A percentile compares a stretch with the other conserved stretches of the same genome.
Conservation (phyloP, 164 flowering plant species). For the Stephania cephalantha region DNA sequence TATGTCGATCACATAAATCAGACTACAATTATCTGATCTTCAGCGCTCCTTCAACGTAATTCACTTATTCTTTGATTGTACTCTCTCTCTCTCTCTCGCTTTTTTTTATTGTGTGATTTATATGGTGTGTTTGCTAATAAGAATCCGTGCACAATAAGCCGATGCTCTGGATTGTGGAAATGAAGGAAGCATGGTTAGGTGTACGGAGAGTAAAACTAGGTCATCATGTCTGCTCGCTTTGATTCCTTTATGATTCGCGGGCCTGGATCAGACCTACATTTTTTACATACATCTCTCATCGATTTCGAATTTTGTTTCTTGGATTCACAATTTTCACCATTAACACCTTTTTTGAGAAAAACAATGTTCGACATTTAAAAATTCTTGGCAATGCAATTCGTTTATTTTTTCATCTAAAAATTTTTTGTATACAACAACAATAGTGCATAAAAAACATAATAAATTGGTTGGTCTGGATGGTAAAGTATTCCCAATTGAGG, state of each 20-base stretch:
- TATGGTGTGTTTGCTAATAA: not conserved
- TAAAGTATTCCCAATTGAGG: too few species aligned
- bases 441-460: too few species aligned
- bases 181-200: constrained; percentile 53
- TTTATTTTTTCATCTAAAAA: too few species aligned
- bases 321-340: too few species aligned
- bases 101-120: not conserved
- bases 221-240: constrained; percentile 45
- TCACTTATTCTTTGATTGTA: not conserved
- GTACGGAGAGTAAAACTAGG: constrained; percentile 35
- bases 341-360: too few species aligned
- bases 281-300: not conserved
- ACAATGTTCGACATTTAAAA: too few species aligned
- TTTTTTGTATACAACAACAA: too few species aligned
- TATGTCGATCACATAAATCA: constrained; percentile 44
- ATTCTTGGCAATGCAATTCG: too few species aligned
- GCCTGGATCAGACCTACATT: constrained; percentile 48
- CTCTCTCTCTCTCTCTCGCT: too few species aligned
- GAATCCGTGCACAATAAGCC: constrained; percentile 50
- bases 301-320: too few species aligned
- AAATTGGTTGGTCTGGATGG: too few species aligned
- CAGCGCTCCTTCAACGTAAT: not conserved
- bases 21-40: constrained; percentile 94
- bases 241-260: constrained; percentile 32
- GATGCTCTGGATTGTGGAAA: constrained; percentile 46